These are phyloP conservation scores for Colletotrichum musae DNA, from an alignment of 2,329 filamentous ascomycete genomes.

Conservation along the genomic window DNA sequence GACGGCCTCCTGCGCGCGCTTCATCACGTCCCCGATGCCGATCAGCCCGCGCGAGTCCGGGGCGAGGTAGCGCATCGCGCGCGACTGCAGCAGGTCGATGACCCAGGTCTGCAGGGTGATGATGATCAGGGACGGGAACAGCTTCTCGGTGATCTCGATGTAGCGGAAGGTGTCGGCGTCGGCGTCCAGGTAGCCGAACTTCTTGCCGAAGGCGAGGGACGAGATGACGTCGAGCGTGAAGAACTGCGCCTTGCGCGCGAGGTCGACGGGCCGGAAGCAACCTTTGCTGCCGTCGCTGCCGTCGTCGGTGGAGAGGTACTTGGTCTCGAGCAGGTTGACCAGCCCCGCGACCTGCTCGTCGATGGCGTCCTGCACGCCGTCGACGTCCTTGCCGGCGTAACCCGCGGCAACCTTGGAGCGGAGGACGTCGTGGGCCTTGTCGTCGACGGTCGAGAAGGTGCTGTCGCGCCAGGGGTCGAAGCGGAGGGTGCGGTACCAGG, in stretches of 20 bases:
- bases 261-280: conserved; percentile 58
- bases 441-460: conserved; percentile 64
- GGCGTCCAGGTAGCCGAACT: conserved; percentile 61
- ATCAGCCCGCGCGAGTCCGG: conserved; percentile 48
- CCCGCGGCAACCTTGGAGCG: conserved; percentile 52
- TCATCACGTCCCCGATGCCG: conserved; percentile 53
- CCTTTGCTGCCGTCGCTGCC: conserved; percentile 4
- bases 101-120: conserved; percentile 60
- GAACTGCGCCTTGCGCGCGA: conserved; percentile 65
- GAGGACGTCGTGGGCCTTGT: conserved; percentile 57
- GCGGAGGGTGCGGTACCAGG: conserved; percentile 64
- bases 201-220: conserved; percentile 63
- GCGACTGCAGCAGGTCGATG: conserved; percentile 55
- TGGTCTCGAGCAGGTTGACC: conserved; percentile 59
- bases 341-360: conserved; percentile 62
- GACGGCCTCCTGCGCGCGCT: conserved; percentile 47
- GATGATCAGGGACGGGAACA: conserved; percentile 59
- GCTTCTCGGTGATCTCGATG: conserved; percentile 57
- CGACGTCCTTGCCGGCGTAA: conserved; percentile 49
- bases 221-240: conserved; percentile 70
- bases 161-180: conserved; percentile 63
- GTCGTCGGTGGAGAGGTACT: conserved; percentile 51
- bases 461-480: conserved; percentile 66
- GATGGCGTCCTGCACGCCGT: conserved; percentile 52
- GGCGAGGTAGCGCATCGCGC: conserved; percentile 54